Conservation (phyloP, 306 rosid species). For the Psophocarpus tetragonolobus region DNA sequence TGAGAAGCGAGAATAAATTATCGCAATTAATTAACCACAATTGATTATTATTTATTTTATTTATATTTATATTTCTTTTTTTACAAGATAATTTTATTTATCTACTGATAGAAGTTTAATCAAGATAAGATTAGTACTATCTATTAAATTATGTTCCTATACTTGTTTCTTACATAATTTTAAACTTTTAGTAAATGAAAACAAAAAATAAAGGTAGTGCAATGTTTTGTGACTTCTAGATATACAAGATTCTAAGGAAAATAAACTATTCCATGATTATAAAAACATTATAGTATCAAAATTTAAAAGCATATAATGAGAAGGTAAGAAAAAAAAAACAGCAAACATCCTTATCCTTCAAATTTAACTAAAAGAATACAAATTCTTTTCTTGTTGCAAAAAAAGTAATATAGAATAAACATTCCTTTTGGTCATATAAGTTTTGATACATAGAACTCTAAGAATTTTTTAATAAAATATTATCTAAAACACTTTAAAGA, state of each 20-base stretch:
- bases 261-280: not conserved
- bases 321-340: not conserved
- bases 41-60: not conserved
- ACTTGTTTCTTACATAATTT: not conserved
- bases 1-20: not conserved
- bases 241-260: not conserved
- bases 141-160: not conserved
- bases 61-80: not conserved
- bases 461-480: too few species aligned
- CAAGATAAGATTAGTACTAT: too few species aligned
- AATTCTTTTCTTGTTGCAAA: not conserved
- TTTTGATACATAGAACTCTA: too few species aligned
- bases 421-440: too few species aligned
- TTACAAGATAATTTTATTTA: not conserved
- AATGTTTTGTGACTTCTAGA: not conserved
- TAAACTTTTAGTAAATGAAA: too few species aligned
- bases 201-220: not conserved
- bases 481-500: too few species aligned
- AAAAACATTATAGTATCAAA: not conserved
- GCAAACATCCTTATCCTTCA: not conserved
- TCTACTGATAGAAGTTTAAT: too few species aligned
- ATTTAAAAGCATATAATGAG: too few species aligned
- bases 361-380: not conserved
- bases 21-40: not conserved
- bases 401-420: not conserved